Evolutionary conservation across 1,284 basidiomycete species (phyloP).

Genomic region (Cystobasidiaceae sp.): DNA sequence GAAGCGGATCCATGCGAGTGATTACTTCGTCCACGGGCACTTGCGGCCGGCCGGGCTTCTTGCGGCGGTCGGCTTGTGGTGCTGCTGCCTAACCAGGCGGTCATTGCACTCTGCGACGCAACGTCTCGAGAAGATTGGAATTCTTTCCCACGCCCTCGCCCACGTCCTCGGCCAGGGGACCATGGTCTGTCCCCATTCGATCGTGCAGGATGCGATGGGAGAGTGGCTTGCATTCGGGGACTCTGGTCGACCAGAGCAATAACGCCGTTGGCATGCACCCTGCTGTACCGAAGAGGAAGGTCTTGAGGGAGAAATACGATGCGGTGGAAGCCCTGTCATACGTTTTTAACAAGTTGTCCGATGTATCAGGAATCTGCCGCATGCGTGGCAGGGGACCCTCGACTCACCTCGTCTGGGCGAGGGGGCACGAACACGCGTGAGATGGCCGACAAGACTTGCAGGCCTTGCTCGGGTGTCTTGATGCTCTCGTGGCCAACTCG

Average conservation of each 20-base stretch:
- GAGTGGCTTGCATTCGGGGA: neutral
- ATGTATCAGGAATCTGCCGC: no score
- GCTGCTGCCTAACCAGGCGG: no score
- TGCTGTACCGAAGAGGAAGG: slow-evolving; percentile 27
- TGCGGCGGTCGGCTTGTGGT: no score
- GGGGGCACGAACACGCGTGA: slow-evolving; percentile 33
- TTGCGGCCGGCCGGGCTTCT: no score
- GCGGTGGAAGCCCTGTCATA: slow-evolving; percentile 39
- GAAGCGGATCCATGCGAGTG: no score
- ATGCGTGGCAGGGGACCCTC: neutral
- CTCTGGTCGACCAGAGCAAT: slow-evolving; percentile 1
- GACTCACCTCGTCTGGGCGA: slow-evolving; percentile 32
- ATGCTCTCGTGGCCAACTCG: slow-evolving; percentile 38
- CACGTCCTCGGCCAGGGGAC: neutral
- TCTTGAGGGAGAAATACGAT: slow-evolving; percentile 35
- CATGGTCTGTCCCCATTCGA: no score
- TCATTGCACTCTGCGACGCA: no score
- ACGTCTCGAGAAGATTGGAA: no score
- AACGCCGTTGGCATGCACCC: slow-evolving; percentile 21
- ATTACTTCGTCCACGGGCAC: no score
- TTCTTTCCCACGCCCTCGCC: neutral
- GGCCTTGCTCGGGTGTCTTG: slow-evolving; percentile 35
- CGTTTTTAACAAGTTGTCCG: neutral
- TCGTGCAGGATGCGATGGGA: no score
- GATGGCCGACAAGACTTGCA: slow-evolving; percentile 38